Percentiles rank a stretch among this genome's conserved stretches.
These are phyloP conservation scores for Carex sylvatica DNA, from an alignment of 202 grass and related monocot genomes.

Conservation along the genomic window DNA sequence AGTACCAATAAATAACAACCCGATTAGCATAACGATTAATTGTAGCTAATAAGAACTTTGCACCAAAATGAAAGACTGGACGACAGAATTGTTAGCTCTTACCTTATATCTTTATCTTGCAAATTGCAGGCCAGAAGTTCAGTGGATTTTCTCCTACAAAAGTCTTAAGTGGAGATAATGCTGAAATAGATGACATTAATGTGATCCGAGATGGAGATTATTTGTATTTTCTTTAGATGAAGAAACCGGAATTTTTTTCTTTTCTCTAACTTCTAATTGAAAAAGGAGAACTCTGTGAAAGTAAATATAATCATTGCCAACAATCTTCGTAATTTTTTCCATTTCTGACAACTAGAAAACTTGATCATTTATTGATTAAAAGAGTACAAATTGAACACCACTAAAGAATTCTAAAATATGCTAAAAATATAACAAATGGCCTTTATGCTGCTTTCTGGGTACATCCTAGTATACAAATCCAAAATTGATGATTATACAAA, in stretches of 20 bases:
- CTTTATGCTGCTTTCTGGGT: neutral
- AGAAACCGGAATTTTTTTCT: neutral
- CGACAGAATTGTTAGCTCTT: neutral
- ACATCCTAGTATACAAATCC: slow-evolving; percentile 27
- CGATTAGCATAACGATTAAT: neutral
- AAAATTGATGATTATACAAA: slow-evolving; percentile 24
- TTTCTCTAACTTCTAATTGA: neutral
- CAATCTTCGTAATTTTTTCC: neutral
- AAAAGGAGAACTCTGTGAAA: neutral
- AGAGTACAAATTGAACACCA: neutral
- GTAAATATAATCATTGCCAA: neutral
- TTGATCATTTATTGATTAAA: neutral
- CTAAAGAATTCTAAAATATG: slow-evolving; percentile 12
- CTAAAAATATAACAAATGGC: slow-evolving; percentile 8
- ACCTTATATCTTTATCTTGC: neutral
- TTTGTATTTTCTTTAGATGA: slow-evolving; percentile 57
- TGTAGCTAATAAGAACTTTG: neutral
- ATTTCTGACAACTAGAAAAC: slow-evolving; percentile 8
- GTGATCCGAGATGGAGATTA: slow-evolving; percentile 65
- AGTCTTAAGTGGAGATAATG: slow-evolving; percentile 46
- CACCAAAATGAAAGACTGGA: neutral
- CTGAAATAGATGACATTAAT: slow-evolving; percentile 76
- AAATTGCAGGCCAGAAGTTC: slow-evolving; percentile 57
- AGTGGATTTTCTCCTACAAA: slow-evolving; percentile 34
- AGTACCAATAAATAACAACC: neutral